Conservation (phyloP, 1,284 basidiomycete species). For the Phenoliferia sp. region DNA sequence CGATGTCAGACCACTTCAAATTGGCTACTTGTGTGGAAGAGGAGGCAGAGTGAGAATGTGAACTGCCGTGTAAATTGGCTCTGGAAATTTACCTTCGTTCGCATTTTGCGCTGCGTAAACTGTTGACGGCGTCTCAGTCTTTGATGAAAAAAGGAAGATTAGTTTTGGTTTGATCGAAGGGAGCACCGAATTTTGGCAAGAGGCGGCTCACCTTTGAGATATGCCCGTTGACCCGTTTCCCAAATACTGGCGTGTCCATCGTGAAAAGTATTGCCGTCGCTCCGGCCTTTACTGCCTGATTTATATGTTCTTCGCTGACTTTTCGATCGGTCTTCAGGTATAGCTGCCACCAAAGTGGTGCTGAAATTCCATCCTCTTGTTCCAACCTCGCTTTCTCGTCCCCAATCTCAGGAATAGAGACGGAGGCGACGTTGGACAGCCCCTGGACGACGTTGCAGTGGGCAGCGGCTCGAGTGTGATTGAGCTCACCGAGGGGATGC, state of each 20-base stretch:
- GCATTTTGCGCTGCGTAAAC: neutral
- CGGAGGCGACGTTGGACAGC: conserved; percentile 46
- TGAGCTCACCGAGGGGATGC: conserved; percentile 49
- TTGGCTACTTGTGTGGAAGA: neutral
- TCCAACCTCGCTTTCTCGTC: conserved; percentile 31
- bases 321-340: conserved; percentile 43
- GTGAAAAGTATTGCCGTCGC: conserved; percentile 47
- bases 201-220: neutral
- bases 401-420: conserved; percentile 47
- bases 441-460: conserved; percentile 41
- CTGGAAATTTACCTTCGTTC: conserved; percentile 1
- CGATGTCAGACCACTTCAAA: conserved; percentile 38
- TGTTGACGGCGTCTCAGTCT: conserved; percentile 27
- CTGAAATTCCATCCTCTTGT: conserved; percentile 19
- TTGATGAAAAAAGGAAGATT: too few relatives aligned
- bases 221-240: conserved; percentile 36
- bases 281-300: conserved; percentile 41
- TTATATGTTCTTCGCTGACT: conserved; percentile 43
- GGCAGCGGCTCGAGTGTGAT: conserved; percentile 46
- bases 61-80: neutral
- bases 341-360: conserved; percentile 38
- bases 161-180: too few relatives aligned
- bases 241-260: conserved; percentile 46
- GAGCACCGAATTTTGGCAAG: too few relatives aligned
- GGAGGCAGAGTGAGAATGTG: neutral